These are phyloP conservation scores for Leishmania tropica DNA, from an alignment of 208 protist species.

Conservation along the genomic window DNA sequence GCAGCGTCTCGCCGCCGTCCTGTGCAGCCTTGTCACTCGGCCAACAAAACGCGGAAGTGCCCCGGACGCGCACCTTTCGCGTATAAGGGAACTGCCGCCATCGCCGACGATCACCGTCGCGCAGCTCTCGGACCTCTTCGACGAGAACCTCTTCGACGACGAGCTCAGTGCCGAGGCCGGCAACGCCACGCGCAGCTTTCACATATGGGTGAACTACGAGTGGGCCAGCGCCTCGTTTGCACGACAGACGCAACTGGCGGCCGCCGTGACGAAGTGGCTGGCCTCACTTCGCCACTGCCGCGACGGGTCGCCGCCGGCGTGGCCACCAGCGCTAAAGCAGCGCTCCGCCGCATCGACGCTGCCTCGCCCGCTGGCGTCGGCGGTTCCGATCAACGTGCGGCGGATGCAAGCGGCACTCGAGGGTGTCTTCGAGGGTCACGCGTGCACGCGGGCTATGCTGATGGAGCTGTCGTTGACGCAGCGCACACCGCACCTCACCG, in stretches of 20 bases:
- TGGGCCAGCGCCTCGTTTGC: conserved; percentile 71
- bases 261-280: conserved; percentile 30
- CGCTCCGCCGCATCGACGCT: background rate
- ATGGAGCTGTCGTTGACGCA: conserved; percentile 31
- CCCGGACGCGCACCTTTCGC: background rate
- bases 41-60: background rate
- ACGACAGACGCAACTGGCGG: conserved; percentile 49
- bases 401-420: conserved; percentile 28
- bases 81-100: background rate
- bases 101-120: conserved; percentile 2
- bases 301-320: background rate
- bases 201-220: conserved; percentile 60
- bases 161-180: conserved; percentile 36
- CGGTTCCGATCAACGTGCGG: conserved; percentile 17
- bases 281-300: conserved; percentile 5
- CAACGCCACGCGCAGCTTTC: conserved; percentile 66
- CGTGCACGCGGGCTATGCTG: conserved; percentile 17
- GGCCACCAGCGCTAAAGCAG: background rate
- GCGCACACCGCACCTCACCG: conserved; percentile 27
- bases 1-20: conserved; percentile 8
- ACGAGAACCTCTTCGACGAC: conserved; percentile 27
- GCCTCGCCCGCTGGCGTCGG: background rate
- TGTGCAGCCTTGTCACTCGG: conserved; percentile 6
- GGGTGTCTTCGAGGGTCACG: conserved; percentile 43
- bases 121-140: conserved; percentile 24